Percentiles rank a stretch among this genome's conserved stretches.
Conservation (phyloP, 1,284 basidiomycete species). For the Psilocybe mexicana region DNA sequence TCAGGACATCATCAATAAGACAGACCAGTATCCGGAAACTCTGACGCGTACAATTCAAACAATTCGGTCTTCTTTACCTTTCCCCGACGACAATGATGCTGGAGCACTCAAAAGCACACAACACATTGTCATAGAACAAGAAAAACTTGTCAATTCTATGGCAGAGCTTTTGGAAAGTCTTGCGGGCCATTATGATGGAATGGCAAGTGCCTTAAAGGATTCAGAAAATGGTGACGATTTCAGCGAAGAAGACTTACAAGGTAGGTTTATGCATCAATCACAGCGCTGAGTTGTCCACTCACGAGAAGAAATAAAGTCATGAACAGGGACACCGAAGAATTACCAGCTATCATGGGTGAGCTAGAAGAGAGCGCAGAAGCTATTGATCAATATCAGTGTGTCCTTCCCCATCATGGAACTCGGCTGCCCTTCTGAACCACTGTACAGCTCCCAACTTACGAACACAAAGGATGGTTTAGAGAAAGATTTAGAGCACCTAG, state of each 20-base stretch:
- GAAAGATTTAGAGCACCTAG: slow-evolving; percentile 49
- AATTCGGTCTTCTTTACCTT: slow-evolving; percentile 55
- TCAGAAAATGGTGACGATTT: slow-evolving; percentile 66
- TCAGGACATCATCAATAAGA: slow-evolving; percentile 61
- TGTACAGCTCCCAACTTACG: slow-evolving; percentile 48
- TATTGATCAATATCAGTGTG: slow-evolving; percentile 62
- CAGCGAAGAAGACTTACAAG: slow-evolving; percentile 66
- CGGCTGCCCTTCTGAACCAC: not conserved
- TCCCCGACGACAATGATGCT: slow-evolving; percentile 26
- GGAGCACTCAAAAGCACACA: slow-evolving; percentile 36
- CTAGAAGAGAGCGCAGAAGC: slow-evolving; percentile 56
- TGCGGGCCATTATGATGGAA: slow-evolving; percentile 71
- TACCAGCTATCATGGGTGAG: slow-evolving; percentile 71
- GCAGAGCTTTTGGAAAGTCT: slow-evolving; percentile 71
- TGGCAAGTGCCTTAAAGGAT: slow-evolving; percentile 64
- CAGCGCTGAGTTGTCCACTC: not conserved
- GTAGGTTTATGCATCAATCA: slow-evolving; percentile 34
- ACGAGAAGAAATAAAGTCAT: slow-evolving; percentile 50
- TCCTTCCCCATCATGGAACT: not conserved
- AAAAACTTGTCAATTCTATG: slow-evolving; percentile 60
- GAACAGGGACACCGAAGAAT: slow-evolving; percentile 73
- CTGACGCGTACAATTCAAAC: slow-evolving; percentile 53
- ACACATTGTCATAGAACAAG: slow-evolving; percentile 54
- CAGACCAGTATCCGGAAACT: slow-evolving; percentile 65
- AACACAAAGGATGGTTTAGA: slow-evolving; percentile 44